Evolutionary conservation across 2,329 filamentous ascomycete species (phyloP).

Genomic region (Neopestalotiopsis sp.): DNA sequence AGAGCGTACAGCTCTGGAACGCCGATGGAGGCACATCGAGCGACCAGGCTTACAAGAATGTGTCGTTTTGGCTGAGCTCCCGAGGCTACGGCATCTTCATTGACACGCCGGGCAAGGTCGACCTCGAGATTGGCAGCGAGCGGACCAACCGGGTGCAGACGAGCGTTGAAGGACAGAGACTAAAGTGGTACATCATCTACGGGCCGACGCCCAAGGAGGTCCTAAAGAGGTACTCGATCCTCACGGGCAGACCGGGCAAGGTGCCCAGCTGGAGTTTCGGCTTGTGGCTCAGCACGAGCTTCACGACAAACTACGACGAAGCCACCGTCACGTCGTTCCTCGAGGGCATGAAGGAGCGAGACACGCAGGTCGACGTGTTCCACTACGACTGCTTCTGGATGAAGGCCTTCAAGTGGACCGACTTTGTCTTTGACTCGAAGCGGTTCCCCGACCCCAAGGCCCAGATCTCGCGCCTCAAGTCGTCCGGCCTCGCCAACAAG

Average conservation of each 20-base stretch:
- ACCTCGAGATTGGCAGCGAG: constrained; percentile 77
- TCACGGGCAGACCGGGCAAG: constrained; percentile 69
- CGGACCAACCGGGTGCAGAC: constrained; percentile 74
- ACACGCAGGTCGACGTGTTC: constrained; percentile 72
- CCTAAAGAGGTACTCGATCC: constrained; percentile 66
- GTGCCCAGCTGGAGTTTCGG: constrained; percentile 78
- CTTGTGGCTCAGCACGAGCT: constrained; percentile 77
- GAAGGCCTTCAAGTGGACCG: constrained; percentile 76
- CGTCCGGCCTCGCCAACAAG: constrained; percentile 63
- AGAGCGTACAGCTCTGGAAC: constrained; percentile 69
- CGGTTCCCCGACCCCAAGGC: constrained; percentile 71
- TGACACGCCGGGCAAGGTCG: constrained; percentile 71
- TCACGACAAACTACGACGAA: constrained; percentile 76
- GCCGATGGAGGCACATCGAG: constrained; percentile 69
- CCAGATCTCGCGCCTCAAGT: constrained; percentile 68
- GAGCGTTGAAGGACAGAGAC: constrained; percentile 68
- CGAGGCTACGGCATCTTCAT: constrained; percentile 80
- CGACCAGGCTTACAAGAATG: constrained; percentile 75
- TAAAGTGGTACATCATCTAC: constrained; percentile 78
- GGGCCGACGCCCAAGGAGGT: constrained; percentile 75
- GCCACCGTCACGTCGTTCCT: constrained; percentile 70
- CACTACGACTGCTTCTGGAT: constrained; percentile 84
- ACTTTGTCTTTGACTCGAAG: constrained; percentile 72
- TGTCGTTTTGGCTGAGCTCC: constrained; percentile 72
- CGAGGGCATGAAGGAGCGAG: constrained; percentile 68